A percentile compares a stretch with the other conserved stretches of the same genome.
Conservation (phyloP, 2,329 filamentous ascomycete genomes). For the Arachnopeziza araneosa region DNA sequence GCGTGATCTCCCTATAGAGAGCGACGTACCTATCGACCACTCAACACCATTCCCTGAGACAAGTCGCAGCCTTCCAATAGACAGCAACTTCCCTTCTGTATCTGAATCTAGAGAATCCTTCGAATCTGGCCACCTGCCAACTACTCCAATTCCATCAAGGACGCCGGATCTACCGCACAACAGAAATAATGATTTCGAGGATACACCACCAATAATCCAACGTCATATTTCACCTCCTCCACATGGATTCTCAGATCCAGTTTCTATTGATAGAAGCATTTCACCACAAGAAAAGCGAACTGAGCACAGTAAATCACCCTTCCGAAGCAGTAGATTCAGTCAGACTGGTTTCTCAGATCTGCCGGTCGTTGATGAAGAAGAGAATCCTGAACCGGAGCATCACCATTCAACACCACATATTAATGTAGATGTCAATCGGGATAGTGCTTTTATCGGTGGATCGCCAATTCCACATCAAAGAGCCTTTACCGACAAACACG, state of each 20-base stretch:
- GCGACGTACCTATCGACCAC: not conserved
- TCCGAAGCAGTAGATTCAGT: constrained; percentile 14
- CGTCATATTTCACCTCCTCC: constrained; percentile 11
- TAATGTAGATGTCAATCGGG: constrained; percentile 33
- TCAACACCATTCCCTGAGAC: not conserved
- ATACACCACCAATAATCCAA: constrained; percentile 8
- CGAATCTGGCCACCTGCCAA: not conserved
- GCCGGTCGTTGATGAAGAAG: constrained; percentile 26
- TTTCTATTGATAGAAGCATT: not conserved
- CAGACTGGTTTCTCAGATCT: constrained; percentile 21
- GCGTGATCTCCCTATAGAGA: not conserved
- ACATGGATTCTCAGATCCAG: not conserved
- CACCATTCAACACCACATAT: constrained; percentile 1
- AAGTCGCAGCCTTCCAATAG: not conserved
- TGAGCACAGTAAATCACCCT: constrained; percentile 12
- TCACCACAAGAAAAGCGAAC: not conserved
- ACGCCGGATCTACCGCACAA: not conserved
- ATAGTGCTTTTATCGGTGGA: constrained; percentile 44
- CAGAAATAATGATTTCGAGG: constrained; percentile 9
- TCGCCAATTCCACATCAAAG: constrained; percentile 38
- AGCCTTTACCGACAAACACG: constrained; percentile 21
- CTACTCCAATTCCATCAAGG: not conserved
- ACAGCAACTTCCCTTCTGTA: not conserved
- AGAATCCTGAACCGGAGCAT: constrained; percentile 13
- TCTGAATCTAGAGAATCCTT: not conserved